Base-by-base conservation (phyloP, 495 filamentous ascomycete genomes). In the Neurospora sp. region DNA sequence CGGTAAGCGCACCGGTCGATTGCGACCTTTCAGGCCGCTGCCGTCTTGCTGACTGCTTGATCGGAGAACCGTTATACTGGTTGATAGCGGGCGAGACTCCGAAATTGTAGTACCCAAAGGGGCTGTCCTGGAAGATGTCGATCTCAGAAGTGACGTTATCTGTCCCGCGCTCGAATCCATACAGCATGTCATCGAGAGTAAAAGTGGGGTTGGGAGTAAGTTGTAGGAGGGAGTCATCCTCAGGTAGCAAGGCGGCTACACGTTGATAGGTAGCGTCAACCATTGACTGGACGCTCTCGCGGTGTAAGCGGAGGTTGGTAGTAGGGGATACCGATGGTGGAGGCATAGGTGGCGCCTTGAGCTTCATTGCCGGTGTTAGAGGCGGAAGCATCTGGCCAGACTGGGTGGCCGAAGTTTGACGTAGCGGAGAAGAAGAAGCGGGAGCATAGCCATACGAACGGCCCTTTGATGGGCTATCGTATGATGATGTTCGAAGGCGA, bases 241-340 rank as follows among this genome's bases (percentile, higher is more conserved):
- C 81, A 8, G 78, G 78, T 4, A 83, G 75, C 70, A 89, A 82
- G n/a, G 90, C 86, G 40, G 87, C 90, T 70, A 94, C 83, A 71
- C 90, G 89, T 74, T 92, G 90, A 71, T 91, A 88, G 1, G 96
- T 95, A 5, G 96, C 97, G 40, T 94, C 93, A 38, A 98, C 89
- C 87, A 99, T 89, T 70, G 93, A 91, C 71, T 90, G 90, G 70
- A 99, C 93, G 59, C 88, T 91, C 74, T 94, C 91, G 31, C 96
- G 92, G 78, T 98, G 96, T 70, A 96, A 90, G 48, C 92, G 90
- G n/a, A 99, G 87, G 75, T 97, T 97, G 5, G 96, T 98, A 80
- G 94, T 96, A 0, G 96, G 96, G 11, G 95, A 98, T 16, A 94
- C 90, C 5, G 95, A 97, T 73, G 92, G 89, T 23, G 94, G 94